Percentiles rank a stretch among this genome's conserved stretches.
These are phyloP conservation scores for Cordyceps tenuipes DNA, from an alignment of 2,329 filamentous ascomycete species.

Conservation along the genomic window DNA sequence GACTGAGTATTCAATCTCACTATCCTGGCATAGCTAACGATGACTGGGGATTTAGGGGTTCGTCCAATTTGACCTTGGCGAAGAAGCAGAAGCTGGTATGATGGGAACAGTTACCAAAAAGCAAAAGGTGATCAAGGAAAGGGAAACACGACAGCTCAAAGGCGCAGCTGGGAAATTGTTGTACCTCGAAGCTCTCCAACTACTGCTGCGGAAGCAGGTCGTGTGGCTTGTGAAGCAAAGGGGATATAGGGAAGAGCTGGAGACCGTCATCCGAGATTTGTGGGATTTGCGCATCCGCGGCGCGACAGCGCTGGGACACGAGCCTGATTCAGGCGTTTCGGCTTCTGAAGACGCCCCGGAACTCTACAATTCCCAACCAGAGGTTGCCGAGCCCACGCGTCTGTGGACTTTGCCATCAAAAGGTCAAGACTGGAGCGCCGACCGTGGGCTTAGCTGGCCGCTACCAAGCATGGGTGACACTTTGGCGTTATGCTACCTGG, in stretches of 20 bases:
- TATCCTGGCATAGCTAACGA: neutral
- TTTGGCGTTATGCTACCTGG: conserved; percentile 72
- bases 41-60: conserved; percentile 33
- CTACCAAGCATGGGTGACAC: conserved; percentile 66
- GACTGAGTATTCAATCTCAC: conserved; percentile 6
- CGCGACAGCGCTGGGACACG: conserved; percentile 27
- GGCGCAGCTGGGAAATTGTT: conserved; percentile 66
- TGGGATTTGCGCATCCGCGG: conserved; percentile 64
- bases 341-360: conserved; percentile 21
- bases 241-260: conserved; percentile 62
- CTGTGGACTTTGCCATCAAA: conserved; percentile 24
- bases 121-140: conserved; percentile 49
- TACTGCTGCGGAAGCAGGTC: conserved; percentile 76
- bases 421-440: conserved; percentile 36
- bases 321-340: neutral
- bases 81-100: conserved; percentile 63
- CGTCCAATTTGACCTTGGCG: conserved; percentile 48
- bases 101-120: conserved; percentile 47
- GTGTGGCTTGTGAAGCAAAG: conserved; percentile 61
- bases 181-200: conserved; percentile 76
- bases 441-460: conserved; percentile 40
- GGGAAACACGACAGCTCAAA: conserved; percentile 45
- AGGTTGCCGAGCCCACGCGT: conserved; percentile 16
- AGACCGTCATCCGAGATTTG: conserved; percentile 71
- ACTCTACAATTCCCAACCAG: conserved; percentile 33